These are phyloP conservation scores for Spergularia marina DNA, from an alignment of 148 eudicot genomes.

Conservation along the genomic window DNA sequence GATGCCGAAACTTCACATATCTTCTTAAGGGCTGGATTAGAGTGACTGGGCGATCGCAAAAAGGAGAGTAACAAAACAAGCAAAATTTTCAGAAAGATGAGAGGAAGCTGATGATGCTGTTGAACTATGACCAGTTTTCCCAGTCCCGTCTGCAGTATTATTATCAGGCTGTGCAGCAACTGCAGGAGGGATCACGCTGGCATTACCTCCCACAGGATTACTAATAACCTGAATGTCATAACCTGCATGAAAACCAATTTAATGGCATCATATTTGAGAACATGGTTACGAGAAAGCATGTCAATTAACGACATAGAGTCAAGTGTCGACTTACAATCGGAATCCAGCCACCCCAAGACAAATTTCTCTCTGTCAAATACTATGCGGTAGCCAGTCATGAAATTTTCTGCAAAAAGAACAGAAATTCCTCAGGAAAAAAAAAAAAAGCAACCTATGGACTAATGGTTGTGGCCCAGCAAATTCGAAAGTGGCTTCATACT, in stretches of 20 bases:
- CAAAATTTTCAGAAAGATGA: constrained; percentile 19
- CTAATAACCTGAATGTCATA: constrained; percentile 41
- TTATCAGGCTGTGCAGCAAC: constrained; percentile 38
- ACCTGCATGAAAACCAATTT: constrained; percentile 37
- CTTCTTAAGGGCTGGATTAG: not conserved
- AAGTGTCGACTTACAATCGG: constrained; percentile 47
- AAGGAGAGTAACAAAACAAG: constrained; percentile 8
- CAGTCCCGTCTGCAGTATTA: constrained; percentile 11
- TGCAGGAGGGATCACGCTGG: constrained; percentile 44
- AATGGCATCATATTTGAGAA: not conserved
- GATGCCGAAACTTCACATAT: constrained; percentile 1
- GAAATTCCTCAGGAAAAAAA: not conserved
- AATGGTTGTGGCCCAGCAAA: not conserved
- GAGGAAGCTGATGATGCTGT: constrained; percentile 21
- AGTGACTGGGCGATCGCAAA: not conserved
- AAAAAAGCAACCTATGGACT: constrained; percentile 6
- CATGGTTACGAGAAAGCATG: not conserved
- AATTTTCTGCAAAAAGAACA: constrained; percentile 58
- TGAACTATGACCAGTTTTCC: constrained; percentile 24
- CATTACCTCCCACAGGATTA: constrained; percentile 31
- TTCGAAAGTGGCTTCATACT: not conserved
- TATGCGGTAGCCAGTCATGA: constrained; percentile 82
- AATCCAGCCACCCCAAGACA: constrained; percentile 79
- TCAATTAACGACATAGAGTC: not conserved
- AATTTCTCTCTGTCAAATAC: constrained; percentile 82